phyloP scores from a whole-genome alignment of 73 alveolate species.

The Paramecium sexaurelia region DNA sequence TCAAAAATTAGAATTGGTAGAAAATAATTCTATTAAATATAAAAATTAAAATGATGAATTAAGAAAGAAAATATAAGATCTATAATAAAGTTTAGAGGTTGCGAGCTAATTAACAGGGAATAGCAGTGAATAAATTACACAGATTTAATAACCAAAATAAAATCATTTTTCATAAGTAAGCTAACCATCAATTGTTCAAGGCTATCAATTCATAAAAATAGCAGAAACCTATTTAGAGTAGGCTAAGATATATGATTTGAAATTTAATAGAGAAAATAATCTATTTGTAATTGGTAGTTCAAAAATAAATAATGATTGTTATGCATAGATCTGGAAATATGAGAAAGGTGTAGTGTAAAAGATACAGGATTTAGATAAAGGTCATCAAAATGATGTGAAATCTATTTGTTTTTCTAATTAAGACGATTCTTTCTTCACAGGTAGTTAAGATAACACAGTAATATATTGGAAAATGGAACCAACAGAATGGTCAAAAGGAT shows the following conservation, averaged over 20 bases:
- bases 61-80: background rate
- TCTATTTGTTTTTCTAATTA: background rate
- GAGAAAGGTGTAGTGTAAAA: background rate
- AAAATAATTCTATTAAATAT: too few species aligned
- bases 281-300: background rate
- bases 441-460: background rate
- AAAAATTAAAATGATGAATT: background rate
- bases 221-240: background rate
- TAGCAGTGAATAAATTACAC: background rate
- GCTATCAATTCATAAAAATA: too few species aligned
- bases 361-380: background rate
- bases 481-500: background rate
- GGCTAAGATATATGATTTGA: background rate
- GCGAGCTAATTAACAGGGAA: background rate
- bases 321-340: background rate
- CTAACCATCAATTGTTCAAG: background rate
- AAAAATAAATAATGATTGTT: background rate
- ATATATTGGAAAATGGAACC: background rate
- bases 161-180: background rate
- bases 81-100: background rate
- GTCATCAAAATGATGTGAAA: background rate
- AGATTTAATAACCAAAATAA: background rate
- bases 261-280: background rate
- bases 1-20: too few species aligned
- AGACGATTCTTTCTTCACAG: background rate